Conservation (phyloP, 164 flowering plant species). For the Tetracentron sinense region DNA sequence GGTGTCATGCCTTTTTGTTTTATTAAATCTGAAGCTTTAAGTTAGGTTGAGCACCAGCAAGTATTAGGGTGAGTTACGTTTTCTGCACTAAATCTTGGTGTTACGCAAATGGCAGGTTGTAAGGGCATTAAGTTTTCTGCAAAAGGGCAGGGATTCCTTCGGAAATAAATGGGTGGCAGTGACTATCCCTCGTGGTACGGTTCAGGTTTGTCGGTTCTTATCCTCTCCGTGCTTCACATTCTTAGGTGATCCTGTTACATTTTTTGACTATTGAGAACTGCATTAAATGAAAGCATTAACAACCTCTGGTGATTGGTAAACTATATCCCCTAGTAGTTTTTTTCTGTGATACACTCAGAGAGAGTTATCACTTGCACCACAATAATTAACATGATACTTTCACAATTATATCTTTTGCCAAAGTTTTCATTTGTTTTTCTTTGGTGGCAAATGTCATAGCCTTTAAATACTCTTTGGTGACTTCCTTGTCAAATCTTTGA, state of each 20-base stretch:
- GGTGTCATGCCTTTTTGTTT: too few species aligned
- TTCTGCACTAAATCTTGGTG: background rate
- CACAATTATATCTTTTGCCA: too few species aligned
- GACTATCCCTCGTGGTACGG: conserved; percentile 92
- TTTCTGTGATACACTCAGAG: too few species aligned
- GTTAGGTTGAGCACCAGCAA: background rate
- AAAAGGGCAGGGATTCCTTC: conserved; percentile 50
- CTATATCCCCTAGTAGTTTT: background rate
- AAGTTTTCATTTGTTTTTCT: too few species aligned
- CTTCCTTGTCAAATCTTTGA: too few species aligned
- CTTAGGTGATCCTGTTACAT: background rate
- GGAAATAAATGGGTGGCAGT: conserved; percentile 61
- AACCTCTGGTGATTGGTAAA: too few species aligned
- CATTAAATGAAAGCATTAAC: background rate
- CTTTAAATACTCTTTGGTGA: too few species aligned
- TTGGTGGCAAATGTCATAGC: too few species aligned
- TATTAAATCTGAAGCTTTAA: background rate
- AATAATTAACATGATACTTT: background rate
- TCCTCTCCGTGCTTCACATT: too few species aligned
- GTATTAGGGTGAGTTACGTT: background rate
- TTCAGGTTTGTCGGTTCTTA: conserved; percentile 80
- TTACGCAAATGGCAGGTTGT: conserved; percentile 60
- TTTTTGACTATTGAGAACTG: background rate
- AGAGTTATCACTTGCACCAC: too few species aligned
- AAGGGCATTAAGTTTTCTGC: conserved; percentile 69